A percentile compares a stretch with the other conserved stretches of the same genome.
Evolutionary conservation across 139 green algal species (phyloP).

Genomic region (Picochlorum costavermella): DNA sequence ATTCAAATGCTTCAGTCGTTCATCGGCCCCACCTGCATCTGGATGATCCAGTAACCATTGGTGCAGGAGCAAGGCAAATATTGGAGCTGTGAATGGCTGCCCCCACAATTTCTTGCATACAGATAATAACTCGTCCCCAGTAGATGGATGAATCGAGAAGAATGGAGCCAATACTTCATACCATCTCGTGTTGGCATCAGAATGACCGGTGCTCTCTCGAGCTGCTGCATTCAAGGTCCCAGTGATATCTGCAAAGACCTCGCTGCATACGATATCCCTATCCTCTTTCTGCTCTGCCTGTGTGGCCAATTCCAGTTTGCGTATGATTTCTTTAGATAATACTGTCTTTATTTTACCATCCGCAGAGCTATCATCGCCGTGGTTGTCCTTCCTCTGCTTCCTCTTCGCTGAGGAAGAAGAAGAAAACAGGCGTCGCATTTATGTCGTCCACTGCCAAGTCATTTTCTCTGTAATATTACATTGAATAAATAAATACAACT

Average conservation of each 20-base stretch:
- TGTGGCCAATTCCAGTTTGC: conserved; percentile 50
- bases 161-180: conserved; percentile 64
- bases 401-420: no score
- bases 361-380: neutral
- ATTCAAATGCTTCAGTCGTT: conserved; percentile 66
- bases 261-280: conserved; percentile 61
- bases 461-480: conserved; percentile 4
- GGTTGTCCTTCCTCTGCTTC: no score
- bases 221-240: conserved; percentile 48
- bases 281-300: conserved; percentile 65
- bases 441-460: neutral
- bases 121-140: conserved; percentile 47
- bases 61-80: conserved; percentile 67
- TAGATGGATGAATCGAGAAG: conserved; percentile 37
- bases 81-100: conserved; percentile 56
- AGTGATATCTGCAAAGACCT: conserved; percentile 77
- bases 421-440: no score
- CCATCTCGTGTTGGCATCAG: conserved; percentile 18
- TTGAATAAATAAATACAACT: conserved; percentile 21
- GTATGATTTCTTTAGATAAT: conserved; percentile 48
- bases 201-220: conserved; percentile 20
- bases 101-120: conserved; percentile 65
- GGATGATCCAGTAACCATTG: conserved; percentile 58
- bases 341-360: conserved; percentile 24
- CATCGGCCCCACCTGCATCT: conserved; percentile 41